These are phyloP conservation scores for Talaromyces adpressus DNA, from an alignment of 495 filamentous ascomycete species.

Conservation along the genomic window DNA sequence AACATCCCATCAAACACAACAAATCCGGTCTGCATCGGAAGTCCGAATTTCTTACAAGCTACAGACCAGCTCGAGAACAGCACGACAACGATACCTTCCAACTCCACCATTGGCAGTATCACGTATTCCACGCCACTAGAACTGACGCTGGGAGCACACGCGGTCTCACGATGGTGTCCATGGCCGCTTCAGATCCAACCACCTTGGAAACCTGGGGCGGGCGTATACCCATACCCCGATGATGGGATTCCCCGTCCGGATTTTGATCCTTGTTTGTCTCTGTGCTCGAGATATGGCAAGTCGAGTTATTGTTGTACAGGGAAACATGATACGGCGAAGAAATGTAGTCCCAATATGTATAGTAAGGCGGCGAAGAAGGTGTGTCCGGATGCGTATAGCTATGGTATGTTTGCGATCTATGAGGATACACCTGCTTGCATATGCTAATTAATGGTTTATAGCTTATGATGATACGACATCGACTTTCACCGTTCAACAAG, in stretches of 20 bases:
- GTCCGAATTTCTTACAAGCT: slow-evolving; percentile 44
- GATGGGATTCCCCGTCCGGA: slow-evolving; percentile 54
- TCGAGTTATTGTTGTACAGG: slow-evolving; percentile 66
- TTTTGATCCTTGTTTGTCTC: slow-evolving; percentile 66
- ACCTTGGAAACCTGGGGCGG: slow-evolving; percentile 56
- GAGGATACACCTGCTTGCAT: neutral
- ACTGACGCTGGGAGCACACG: slow-evolving; percentile 33
- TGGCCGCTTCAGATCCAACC: slow-evolving; percentile 62
- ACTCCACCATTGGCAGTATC: slow-evolving; percentile 41
- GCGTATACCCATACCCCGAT: slow-evolving; percentile 71
- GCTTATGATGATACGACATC: slow-evolving; percentile 68
- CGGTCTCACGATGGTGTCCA: slow-evolving; percentile 65
- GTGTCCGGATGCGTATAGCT: slow-evolving; percentile 80
- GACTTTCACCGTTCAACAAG: slow-evolving; percentile 68
- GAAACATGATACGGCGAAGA: slow-evolving; percentile 44
- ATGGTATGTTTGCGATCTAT: slow-evolving; percentile 25
- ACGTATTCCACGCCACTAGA: slow-evolving; percentile 61
- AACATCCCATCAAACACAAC: slow-evolving; percentile 67
- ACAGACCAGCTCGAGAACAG: slow-evolving; percentile 29
- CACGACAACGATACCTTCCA: slow-evolving; percentile 8
- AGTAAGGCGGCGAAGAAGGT: slow-evolving; percentile 57
- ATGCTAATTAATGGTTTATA: slow-evolving; percentile 2
- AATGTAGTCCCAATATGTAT: slow-evolving; percentile 57
- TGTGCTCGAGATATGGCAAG: slow-evolving; percentile 54
- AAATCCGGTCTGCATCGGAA: slow-evolving; percentile 65